Percentiles rank a stretch among this genome's conserved stretches.
phyloP scores from a whole-genome alignment of 2,329 filamentous ascomycete genomes.

The Lachnellula arida region DNA sequence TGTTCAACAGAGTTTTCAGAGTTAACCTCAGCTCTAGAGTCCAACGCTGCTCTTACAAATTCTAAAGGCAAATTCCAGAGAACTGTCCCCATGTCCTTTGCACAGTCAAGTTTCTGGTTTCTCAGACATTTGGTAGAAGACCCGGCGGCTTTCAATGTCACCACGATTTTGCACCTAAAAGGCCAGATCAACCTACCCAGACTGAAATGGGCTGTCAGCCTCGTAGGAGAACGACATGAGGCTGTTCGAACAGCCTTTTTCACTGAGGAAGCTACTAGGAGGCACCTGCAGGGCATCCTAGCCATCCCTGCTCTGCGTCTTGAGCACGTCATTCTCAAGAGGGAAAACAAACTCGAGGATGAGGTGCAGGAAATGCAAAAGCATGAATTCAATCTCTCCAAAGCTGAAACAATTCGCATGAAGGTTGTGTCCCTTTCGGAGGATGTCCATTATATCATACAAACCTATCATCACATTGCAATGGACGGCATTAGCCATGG shows the following conservation, averaged over 20 bases:
- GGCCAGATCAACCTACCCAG: constrained; percentile 31
- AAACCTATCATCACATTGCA: background rate
- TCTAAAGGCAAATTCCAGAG: too few relatives aligned
- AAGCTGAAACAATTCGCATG: background rate
- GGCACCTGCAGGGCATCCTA: background rate
- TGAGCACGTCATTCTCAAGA: background rate
- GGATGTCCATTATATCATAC: background rate
- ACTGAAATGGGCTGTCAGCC: constrained; percentile 33
- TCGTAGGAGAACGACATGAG: constrained; percentile 32
- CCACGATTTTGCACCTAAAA: constrained; percentile 29
- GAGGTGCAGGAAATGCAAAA: background rate
- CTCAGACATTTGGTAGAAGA: constrained; percentile 33
- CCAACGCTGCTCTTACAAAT: too few relatives aligned
- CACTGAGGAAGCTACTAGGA: background rate
- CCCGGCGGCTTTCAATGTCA: constrained; percentile 38
- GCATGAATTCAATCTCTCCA: background rate
- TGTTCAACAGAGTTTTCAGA: too few relatives aligned
- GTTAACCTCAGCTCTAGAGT: too few relatives aligned
- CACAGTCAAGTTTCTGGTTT: constrained; percentile 41
- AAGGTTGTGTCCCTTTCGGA: background rate
- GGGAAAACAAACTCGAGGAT: background rate
- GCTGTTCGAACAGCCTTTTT: constrained; percentile 29
- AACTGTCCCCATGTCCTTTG: constrained; percentile 31
- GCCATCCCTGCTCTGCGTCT: background rate
- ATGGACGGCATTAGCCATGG: background rate